Evolutionary conservation across 2,329 filamentous ascomycete genomes (phyloP).

Genomic region (Aspergillus fijiensis): DNA sequence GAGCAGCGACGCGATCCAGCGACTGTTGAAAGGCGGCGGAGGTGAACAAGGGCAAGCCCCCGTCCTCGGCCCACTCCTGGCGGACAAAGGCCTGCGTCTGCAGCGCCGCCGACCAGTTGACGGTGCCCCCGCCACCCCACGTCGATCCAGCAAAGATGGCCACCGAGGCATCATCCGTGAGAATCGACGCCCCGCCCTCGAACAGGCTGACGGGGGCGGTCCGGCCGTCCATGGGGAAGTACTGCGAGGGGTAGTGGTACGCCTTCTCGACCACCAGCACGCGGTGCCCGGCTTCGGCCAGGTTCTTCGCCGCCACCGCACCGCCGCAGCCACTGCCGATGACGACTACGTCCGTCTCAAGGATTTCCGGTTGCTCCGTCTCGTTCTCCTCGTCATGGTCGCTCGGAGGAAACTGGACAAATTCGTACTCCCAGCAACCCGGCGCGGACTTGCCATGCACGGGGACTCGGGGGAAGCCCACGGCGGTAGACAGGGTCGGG

Average conservation of each 20-base stretch:
- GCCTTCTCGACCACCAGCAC: conserved; percentile 82
- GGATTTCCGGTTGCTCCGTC: conserved; percentile 50
- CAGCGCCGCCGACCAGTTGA: conserved; percentile 76
- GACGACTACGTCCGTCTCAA: conserved; percentile 80
- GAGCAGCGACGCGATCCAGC: conserved; percentile 73
- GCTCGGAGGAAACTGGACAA: conserved; percentile 57
- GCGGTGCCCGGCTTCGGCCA: conserved; percentile 71
- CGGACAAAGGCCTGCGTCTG: conserved; percentile 75
- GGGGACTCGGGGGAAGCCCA: conserved; percentile 57
- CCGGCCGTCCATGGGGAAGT: conserved; percentile 71
- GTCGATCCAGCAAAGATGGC: conserved; percentile 67
- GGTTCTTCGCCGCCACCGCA: conserved; percentile 74
- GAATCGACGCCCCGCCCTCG: conserved; percentile 62
- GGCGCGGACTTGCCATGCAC: conserved; percentile 50
- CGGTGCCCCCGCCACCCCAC: conserved; percentile 82
- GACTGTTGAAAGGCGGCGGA: conserved; percentile 71
- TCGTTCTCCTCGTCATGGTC: neutral
- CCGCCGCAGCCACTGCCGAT: conserved; percentile 86
- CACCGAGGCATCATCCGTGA: conserved; percentile 58
- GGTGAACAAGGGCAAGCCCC: conserved; percentile 70
- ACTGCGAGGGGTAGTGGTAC: conserved; percentile 70
- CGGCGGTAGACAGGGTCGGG: conserved; percentile 49
- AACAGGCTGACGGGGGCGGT: conserved; percentile 64
- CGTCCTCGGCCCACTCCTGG: conserved; percentile 69
- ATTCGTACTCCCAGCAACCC: conserved; percentile 55